A percentile compares a stretch with the other conserved stretches of the same genome.
Evolutionary conservation across 2,329 filamentous ascomycete species (phyloP).

Genomic region (Talaromyces sp.): DNA sequence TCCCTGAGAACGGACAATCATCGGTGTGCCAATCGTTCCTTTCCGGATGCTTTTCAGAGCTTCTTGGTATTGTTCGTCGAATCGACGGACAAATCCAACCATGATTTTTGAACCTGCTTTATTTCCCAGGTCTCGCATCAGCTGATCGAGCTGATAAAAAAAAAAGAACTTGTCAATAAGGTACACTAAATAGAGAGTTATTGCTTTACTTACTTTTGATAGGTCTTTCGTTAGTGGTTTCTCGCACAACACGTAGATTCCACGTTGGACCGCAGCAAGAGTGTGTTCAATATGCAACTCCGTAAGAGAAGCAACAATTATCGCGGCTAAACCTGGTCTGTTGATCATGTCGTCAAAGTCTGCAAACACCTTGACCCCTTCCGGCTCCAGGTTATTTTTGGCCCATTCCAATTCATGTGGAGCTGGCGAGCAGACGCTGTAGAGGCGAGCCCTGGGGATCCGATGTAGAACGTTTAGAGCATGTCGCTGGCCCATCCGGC

Average conservation of each 20-base stretch:
- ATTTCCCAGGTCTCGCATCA: slow-evolving; percentile 36
- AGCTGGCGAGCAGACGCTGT: slow-evolving; percentile 47
- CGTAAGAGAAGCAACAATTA: slow-evolving; percentile 53
- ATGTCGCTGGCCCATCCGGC: slow-evolving; percentile 50
- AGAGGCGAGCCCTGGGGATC: slow-evolving; percentile 46
- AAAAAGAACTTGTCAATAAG: neutral
- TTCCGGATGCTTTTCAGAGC: slow-evolving; percentile 50
- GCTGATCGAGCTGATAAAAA: neutral
- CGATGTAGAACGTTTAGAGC: slow-evolving; percentile 46
- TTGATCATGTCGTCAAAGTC: slow-evolving; percentile 55
- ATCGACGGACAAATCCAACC: slow-evolving; percentile 62
- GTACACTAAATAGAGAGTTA: neutral
- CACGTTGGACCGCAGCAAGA: slow-evolving; percentile 52
- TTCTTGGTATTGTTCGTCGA: slow-evolving; percentile 62
- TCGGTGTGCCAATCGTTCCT: slow-evolving; percentile 56
- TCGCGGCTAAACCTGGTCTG: slow-evolving; percentile 51
- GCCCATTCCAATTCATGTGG: slow-evolving; percentile 48
- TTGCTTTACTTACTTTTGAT: slow-evolving; percentile 45
- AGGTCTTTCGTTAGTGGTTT: slow-evolving; percentile 52
- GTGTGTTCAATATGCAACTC: slow-evolving; percentile 54
- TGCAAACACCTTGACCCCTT: slow-evolving; percentile 50
- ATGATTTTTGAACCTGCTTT: slow-evolving; percentile 61
- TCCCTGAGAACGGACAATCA: slow-evolving; percentile 60
- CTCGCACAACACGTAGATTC: slow-evolving; percentile 56
- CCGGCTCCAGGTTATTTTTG: slow-evolving; percentile 45